Base-by-base conservation (phyloP, 352 stramenopile genomes). In the Paralagenidium karlingii region DNA sequence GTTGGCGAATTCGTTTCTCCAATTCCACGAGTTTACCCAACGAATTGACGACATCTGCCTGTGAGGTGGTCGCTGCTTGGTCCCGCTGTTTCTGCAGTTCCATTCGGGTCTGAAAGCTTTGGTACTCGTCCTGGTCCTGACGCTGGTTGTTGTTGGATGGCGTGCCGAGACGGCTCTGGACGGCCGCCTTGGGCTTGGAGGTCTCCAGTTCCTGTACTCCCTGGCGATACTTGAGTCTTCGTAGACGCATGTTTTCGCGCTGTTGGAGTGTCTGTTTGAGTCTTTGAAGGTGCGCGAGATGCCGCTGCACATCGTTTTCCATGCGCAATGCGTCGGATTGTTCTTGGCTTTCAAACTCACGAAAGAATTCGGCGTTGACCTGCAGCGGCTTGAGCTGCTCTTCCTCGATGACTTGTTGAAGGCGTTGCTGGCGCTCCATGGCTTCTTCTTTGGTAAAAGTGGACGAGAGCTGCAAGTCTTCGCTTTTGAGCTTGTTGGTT, bases 371-470 rank as follows among this genome's bases (percentile, higher is more conserved):
- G 12, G 85, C 74, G 33, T 77, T 86, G 11, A 94, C 77, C 33
- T 96, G 60, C n/a, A 96, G 55, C 9, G 86, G 86, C 33, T 89
- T 90, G 26, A 85, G 63, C 36, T 95, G 76, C 51, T 96, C 84
- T 43, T 96, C 81, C 46, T 95, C 77, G 25, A 96, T 88, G 42
- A 96, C 80, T 48, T 92, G 78, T 55, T 95, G 83, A 31, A 94
- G 78, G 38, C 84, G 88, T 15, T 77, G 81, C n/a, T 61, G 70
- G 37, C 83, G 80, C 39, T 95, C 80, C 41, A 86, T 66, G 19
- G 55, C 52, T n/a, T 86, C 63, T n/a, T 67, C 67, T 16, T 68
- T 44, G 11, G 45, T 70, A 37, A 63, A 55, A n/a, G 58, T 55
- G 19, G 38, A 48, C 1, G 60, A 49, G n/a, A 77, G 54, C 15